Base-by-base conservation (phyloP, 176 grass and related monocot genomes). In the Raddia guianensis region DNA sequence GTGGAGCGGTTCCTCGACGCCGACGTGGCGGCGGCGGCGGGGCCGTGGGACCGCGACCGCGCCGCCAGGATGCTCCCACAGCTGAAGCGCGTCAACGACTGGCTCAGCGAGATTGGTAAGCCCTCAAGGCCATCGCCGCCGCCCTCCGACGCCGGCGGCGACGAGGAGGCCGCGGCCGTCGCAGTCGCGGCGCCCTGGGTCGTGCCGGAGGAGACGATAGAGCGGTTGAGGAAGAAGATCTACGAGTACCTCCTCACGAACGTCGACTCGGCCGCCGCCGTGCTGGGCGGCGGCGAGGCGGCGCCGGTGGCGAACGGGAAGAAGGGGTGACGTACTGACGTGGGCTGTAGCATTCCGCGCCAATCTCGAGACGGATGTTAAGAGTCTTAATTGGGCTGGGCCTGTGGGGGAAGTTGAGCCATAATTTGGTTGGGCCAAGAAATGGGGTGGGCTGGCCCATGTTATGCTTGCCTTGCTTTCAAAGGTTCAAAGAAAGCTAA, bases 81-180 rank as follows among this genome's bases (percentile, higher is more conserved):
- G 79, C 83, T 98, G 74, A 98, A 95, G 90, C 82, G 83, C 62
- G 95, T 98, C 54, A 94, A 98, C 80, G 91, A 95, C 76, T 98
- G 96, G 96, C 84, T 98, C 32, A 93, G 85, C 82, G 90, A 89
- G 61, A 88, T 94, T 55, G 87, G 82, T 63, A 83, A 69, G 76
- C 80, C 73, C 15, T 47, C 62, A 27, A 92, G 91, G 51, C 21
- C 81, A 18, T 20, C 34, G 21, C 68, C 63, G 44, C 57, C 63
- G 18, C 13, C 50, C 0, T 19, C 73, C 60, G 81, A 55, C 27
- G 51, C 64, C 68, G 69, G 59, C 34, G 69, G 59, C 34, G 81
- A 35, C 46, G 80, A 82, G 56, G 69, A 69, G 52, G 66, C 32
- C 40, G 76, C 59, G 0, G 50, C 69, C 4, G 67, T 68, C n/a